Base-by-base conservation (phyloP, 2,329 filamentous ascomycete species). In the Ascochyta clinopodiicola region DNA sequence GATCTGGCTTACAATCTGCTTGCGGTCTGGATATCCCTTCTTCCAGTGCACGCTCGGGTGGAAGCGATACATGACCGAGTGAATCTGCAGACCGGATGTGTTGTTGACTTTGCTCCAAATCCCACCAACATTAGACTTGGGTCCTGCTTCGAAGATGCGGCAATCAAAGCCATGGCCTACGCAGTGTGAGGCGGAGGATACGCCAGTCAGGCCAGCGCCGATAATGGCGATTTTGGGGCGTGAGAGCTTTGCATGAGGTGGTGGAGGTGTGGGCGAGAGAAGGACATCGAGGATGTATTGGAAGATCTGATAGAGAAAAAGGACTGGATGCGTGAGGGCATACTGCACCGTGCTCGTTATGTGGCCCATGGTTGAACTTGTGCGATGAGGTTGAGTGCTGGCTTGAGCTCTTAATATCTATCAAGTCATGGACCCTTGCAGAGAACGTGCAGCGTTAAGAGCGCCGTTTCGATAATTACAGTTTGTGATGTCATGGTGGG, bases 61-160 rank as follows among this genome's bases (percentile, higher is more conserved):
- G 72, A 96, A 96, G 21, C 91, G 85, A 74, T 94, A 96, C 91
- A 95, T 95, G 54, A 93, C 74, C 19, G 87, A 91, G 72, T 96
- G 90, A 21, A 96, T 93, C 68, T 95, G 91, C 0, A 96, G 82
- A 15, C 89, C 86, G 0, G 90, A 93, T 0, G 90, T 93, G 46
- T 89, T 90, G 77, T 95, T 94, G 36, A 95, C 90, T 74, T 84
- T 83, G 69, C 86, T 91, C 90, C 91, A 94, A 31, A 94, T 94
- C 0, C 91, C 91, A 15, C 90, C 90, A 0, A 96, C 73, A 22
- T 85, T 81, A 15, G 89, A 82, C 60, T 86, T 80, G 4, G 81
- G 75, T 1, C 89, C 88, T 7, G 86, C 84, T 71, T 96, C 91
- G 62, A 96, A 96, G 35, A 96, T 84, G 19, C 84, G 82, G 6